phyloP scores from a whole-genome alignment of 306 rosid genomes.

The Vachellia collinsii region DNA sequence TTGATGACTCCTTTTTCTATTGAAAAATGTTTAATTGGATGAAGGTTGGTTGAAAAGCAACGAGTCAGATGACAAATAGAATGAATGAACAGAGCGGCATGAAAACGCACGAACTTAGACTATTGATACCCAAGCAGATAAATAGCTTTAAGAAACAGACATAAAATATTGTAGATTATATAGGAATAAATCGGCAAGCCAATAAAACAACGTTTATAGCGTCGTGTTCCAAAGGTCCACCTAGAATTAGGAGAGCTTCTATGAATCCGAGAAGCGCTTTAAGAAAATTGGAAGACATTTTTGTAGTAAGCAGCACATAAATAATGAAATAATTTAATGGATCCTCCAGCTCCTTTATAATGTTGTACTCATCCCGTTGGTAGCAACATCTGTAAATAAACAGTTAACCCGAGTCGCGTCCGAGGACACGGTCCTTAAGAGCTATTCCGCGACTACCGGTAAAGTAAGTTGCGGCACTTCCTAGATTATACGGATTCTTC shows the following conservation, averaged over 20 bases:
- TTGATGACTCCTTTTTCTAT: constrained; percentile 32
- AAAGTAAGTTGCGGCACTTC: too few species aligned
- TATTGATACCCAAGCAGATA: constrained; percentile 22
- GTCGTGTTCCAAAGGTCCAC: constrained; percentile 4
- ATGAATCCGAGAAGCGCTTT: constrained; percentile 35
- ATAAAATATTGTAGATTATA: neutral
- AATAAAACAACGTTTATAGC: constrained; percentile 26
- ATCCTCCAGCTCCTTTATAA: too few species aligned
- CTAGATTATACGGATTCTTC: too few species aligned
- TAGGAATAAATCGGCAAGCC: constrained; percentile 30
- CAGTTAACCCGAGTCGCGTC: too few species aligned
- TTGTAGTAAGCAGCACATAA: too few species aligned
- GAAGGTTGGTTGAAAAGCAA: constrained; percentile 57
- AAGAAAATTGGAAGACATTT: constrained; percentile 31
- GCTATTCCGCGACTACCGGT: too few species aligned
- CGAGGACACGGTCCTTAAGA: too few species aligned
- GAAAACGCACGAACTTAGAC: constrained; percentile 22
- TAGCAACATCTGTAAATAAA: too few species aligned
- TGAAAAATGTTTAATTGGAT: constrained; percentile 10
- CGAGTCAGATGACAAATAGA: constrained; percentile 29
- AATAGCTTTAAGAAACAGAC: neutral
- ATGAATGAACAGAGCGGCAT: constrained; percentile 11
- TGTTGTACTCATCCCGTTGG: too few species aligned
- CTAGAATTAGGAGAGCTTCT: constrained; percentile 30
- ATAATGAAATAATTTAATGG: too few species aligned